Evolutionary conservation across 73 alveolate species (phyloP), one percentile per base, ranked within the genome.

Genomic region (Paramecium bursaria): DNA sequence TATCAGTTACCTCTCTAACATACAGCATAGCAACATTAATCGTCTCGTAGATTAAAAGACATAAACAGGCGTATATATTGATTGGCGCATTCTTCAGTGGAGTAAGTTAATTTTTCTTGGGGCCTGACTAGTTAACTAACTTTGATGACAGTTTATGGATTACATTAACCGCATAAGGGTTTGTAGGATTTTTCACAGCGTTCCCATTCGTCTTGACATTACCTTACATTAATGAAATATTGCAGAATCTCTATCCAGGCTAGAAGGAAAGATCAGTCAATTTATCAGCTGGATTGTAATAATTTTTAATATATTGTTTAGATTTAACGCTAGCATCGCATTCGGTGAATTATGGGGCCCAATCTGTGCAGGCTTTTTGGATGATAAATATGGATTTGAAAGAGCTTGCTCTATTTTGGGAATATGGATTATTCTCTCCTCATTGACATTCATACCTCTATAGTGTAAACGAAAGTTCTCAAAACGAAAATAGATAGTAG

Each of bases 341-440:
- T 25, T 33, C 3, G 77, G 77, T 10, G 77, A 57, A 25, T 57
- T 57, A 27, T 22, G 23, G 31, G 77, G 77, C 15, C 77, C 77
- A 57, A 15, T 57, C 13, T 25, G 25, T 57, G 17, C 77, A 25
- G 77, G 77, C 6, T 14, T 27, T 9, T 9, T 57, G 25, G 50
- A 14, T 13, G 50, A 57, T 26, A 27, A n/a, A 17, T 25, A 11
- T 13, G 11, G 25, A 0, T 57, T 25, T 57, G 51, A 57, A 25
- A 57, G 77, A 27, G 13, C 50, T 27, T n/a, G 33, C 29, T 19
- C 42, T 42, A 17, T 67, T 33, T 33, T 67, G 48, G 82, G 82
- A 9, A 39, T 61, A 35, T 21, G 48, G 4, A 31, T 61, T 1
- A 26, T 61, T 29, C 23, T 13, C 10, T 35, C 54, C 0, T 29